Conservation (phyloP, 805 yeast genomes). For the Hemisphaericaspora nanyangensis region DNA sequence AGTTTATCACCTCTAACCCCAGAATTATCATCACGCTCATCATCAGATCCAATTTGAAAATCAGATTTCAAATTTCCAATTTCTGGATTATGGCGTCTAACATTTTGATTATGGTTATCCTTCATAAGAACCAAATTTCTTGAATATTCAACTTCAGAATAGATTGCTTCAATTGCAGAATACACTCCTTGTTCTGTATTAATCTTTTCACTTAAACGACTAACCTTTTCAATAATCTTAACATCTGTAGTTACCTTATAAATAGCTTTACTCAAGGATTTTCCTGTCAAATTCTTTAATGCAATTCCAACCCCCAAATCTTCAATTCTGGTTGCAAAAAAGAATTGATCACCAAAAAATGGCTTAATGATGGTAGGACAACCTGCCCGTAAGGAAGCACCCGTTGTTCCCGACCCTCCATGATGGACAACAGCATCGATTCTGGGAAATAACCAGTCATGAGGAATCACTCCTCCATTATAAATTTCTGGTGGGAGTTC, state of each 20-base stretch:
- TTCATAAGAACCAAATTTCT: constrained; percentile 42
- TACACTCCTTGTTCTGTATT: constrained; percentile 76
- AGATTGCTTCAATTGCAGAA: constrained; percentile 73
- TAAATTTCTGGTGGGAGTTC: constrained; percentile 64
- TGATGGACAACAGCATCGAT: constrained; percentile 95
- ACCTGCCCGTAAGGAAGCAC: constrained; percentile 84
- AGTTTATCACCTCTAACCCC: too few relatives aligned
- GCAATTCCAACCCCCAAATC: constrained; percentile 84
- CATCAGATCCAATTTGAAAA: constrained; percentile 7
- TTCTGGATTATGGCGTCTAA: constrained; percentile 15
- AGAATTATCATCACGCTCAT: too few relatives aligned
- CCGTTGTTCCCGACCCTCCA: constrained; percentile 97
- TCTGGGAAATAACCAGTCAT: constrained; percentile 89
- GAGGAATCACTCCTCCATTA: constrained; percentile 75
- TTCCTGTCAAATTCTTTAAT: constrained; percentile 62
- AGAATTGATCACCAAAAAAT: constrained; percentile 94
- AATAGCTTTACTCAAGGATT: constrained; percentile 63
- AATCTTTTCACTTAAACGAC: constrained; percentile 57
- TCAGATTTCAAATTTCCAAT: constrained; percentile 15
- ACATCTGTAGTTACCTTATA: constrained; percentile 62
- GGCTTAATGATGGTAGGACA: constrained; percentile 90
- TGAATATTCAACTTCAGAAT: constrained; percentile 76
- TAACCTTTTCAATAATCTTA: constrained; percentile 66
- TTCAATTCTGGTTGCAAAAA: constrained; percentile 82
- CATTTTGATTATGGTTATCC: constrained; percentile 19